Evolutionary conservation across 192 early-diverging fungal genomes (phyloP).

Genomic region (Coemansia sp.): DNA sequence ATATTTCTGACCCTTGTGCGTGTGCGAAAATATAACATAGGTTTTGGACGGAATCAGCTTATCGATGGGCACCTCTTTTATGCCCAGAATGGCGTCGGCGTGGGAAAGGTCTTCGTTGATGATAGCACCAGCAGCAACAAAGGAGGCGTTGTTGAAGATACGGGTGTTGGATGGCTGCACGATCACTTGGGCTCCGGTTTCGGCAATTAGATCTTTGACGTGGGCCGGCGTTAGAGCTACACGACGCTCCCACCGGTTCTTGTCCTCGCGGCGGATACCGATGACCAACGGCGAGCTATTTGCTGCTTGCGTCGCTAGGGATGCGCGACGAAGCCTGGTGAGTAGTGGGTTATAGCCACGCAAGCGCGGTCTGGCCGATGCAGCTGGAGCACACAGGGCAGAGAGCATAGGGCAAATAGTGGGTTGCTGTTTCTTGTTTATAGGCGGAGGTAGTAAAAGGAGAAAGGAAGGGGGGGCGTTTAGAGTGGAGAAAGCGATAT

Average conservation of each 20-base stretch:
- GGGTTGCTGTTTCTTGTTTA: neutral
- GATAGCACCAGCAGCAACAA: slow-evolving; percentile 77
- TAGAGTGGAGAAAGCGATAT: neutral
- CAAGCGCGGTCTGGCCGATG: neutral
- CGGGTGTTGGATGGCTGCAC: slow-evolving; percentile 94
- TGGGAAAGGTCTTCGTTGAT: slow-evolving; percentile 82
- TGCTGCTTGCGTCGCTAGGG: slow-evolving; percentile 18
- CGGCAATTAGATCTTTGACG: slow-evolving; percentile 78
- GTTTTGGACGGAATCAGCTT: slow-evolving; percentile 85
- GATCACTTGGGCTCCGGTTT: slow-evolving; percentile 77
- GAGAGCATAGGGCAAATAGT: neutral
- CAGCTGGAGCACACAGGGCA: slow-evolving; percentile 9
- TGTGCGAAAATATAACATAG: slow-evolving; percentile 95
- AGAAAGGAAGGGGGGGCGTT: neutral
- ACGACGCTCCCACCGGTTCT: slow-evolving; percentile 96
- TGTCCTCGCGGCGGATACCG: slow-evolving; percentile 91
- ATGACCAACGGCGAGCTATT: slow-evolving; percentile 45
- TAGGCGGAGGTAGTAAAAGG: neutral
- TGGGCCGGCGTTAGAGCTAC: slow-evolving; percentile 86
- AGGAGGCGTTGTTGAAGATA: slow-evolving; percentile 84
- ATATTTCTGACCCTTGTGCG: slow-evolving; percentile 93
- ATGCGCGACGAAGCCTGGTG: neutral
- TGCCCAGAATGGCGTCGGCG: slow-evolving; percentile 92
- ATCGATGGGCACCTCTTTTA: slow-evolving; percentile 90
- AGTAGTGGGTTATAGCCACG: neutral